phyloP scores from a whole-genome alignment of 164 flowering plant genomes.

The Chloranthus sessilifolius region DNA sequence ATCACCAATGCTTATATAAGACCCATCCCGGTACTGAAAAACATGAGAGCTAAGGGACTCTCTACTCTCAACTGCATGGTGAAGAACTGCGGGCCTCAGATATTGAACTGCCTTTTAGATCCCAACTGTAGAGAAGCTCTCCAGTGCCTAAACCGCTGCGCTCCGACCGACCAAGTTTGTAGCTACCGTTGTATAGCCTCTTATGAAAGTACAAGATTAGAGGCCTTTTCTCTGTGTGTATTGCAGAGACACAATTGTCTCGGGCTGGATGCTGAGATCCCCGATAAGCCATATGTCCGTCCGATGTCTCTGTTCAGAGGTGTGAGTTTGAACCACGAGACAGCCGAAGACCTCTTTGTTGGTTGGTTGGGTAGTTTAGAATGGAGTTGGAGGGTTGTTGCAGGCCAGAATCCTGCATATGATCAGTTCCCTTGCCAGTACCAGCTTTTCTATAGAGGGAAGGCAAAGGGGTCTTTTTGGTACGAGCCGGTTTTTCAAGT shows the following conservation, averaged over 20 bases:
- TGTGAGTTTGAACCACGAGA: conserved; percentile 50
- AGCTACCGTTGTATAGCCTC: conserved; percentile 88
- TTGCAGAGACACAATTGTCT: conserved; percentile 88
- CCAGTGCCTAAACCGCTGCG: conserved; percentile 81
- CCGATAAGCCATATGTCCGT: conserved; percentile 60
- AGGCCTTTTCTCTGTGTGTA: conserved; percentile 88
- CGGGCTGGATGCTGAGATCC: conserved; percentile 74
- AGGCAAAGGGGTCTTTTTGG: conserved; percentile 91
- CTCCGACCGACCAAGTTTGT: conserved; percentile 96
- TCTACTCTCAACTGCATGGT: conserved; percentile 85
- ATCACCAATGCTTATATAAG: conserved; percentile 75
- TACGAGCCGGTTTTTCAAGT: conserved; percentile 96
- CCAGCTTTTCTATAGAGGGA: conserved; percentile 90
- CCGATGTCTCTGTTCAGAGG: conserved; percentile 64
- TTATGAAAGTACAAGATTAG: conserved; percentile 75
- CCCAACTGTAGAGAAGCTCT: conserved; percentile 85
- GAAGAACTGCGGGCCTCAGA: conserved; percentile 74
- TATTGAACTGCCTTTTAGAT: conserved; percentile 76
- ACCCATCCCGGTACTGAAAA: conserved; percentile 67
- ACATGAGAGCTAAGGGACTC: conserved; percentile 80
- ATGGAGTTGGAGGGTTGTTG: conserved; percentile 98
- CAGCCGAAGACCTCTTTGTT: conserved; percentile 86
- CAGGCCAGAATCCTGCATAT: conserved; percentile 98
- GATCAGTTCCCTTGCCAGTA: conserved; percentile 98
- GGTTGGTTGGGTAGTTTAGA: conserved; percentile 83